These are phyloP conservation scores for Oryza meridionalis DNA, from an alignment of 176 grass and related monocot genomes.

Conservation along the genomic window DNA sequence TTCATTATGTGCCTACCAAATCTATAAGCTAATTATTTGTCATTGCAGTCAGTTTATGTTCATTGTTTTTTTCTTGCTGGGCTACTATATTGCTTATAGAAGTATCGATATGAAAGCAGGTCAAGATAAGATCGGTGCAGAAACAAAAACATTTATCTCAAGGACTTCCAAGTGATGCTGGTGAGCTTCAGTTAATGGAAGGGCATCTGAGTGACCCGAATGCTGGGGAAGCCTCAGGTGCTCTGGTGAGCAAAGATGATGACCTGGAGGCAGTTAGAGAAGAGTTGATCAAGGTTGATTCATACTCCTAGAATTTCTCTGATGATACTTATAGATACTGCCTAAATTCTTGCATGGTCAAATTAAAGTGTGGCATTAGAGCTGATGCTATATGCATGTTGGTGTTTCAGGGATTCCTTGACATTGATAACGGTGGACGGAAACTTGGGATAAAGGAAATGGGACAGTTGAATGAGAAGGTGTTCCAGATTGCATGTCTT, in stretches of 20 bases:
- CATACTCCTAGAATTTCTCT: slow-evolving; percentile 1
- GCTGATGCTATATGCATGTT: not conserved
- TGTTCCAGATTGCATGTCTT: slow-evolving; percentile 33
- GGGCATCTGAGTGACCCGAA: not conserved
- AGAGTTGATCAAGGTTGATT: slow-evolving; percentile 39
- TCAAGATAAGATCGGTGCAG: not conserved
- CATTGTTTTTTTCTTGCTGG: slow-evolving; percentile 20
- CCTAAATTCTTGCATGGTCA: not conserved
- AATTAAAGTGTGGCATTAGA: slow-evolving; percentile 9
- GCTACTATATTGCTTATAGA: not conserved
- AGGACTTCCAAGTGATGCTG: not conserved
- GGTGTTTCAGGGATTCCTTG: slow-evolving; percentile 30
- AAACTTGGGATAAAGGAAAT: slow-evolving; percentile 54
- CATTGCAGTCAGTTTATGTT: not conserved
- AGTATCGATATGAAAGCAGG: not conserved
- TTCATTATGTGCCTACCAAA: not conserved
- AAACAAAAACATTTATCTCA: not conserved
- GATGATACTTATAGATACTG: not conserved
- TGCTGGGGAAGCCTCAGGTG: slow-evolving; percentile 2
- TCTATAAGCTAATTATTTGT: slow-evolving; percentile 3
- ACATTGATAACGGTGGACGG: slow-evolving; percentile 2
- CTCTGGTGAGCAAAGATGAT: slow-evolving; percentile 1
- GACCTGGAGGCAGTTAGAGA: slow-evolving; percentile 28
- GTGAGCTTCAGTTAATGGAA: too few relatives aligned
- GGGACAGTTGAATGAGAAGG: slow-evolving; percentile 43